phyloP scores from a whole-genome alignment of 805 yeast genomes.

The Pichia paraexigua region DNA sequence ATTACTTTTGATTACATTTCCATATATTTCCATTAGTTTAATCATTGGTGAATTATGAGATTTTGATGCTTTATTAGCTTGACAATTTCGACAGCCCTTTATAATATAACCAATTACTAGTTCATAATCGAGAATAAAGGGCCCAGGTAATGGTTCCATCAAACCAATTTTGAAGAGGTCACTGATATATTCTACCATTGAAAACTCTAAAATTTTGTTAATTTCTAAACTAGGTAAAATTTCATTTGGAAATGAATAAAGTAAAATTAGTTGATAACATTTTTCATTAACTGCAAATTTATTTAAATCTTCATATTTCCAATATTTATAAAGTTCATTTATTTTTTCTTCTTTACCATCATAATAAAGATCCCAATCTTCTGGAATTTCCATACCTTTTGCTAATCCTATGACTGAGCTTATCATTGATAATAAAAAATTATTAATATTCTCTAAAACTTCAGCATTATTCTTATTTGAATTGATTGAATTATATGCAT shows the following conservation, averaged over 20 bases:
- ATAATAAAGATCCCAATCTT: slow-evolving; percentile 37
- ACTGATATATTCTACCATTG: slow-evolving; percentile 58
- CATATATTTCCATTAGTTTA: slow-evolving; percentile 31
- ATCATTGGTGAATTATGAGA: slow-evolving; percentile 21
- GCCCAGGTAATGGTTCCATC: slow-evolving; percentile 54
- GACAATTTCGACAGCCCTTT: slow-evolving; percentile 25
- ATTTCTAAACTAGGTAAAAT: background rate
- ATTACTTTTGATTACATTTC: slow-evolving; percentile 22
- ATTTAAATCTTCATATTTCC: slow-evolving; percentile 26
- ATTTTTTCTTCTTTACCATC: slow-evolving; percentile 26
- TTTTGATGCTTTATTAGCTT: slow-evolving; percentile 33
- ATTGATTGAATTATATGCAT: slow-evolving; percentile 10
- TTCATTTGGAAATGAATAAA: slow-evolving; percentile 5
- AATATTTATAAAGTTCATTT: slow-evolving; percentile 29
- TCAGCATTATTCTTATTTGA: background rate
- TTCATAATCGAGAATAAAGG: slow-evolving; percentile 46
- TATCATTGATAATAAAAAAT: slow-evolving; percentile 48
- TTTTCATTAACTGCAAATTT: slow-evolving; percentile 28
- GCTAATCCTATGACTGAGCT: slow-evolving; percentile 64
- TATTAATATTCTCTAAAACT: slow-evolving; percentile 25
- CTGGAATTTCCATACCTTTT: slow-evolving; percentile 56
- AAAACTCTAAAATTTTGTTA: slow-evolving; percentile 30
- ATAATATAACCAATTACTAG: slow-evolving; percentile 34
- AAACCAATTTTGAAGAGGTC: slow-evolving; percentile 57
- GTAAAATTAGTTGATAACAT: slow-evolving; percentile 2